Percentiles rank a stretch among this genome's conserved stretches.
phyloP scores from a whole-genome alignment of 2,329 filamentous ascomycete genomes.

The Fusarium avenaceum region DNA sequence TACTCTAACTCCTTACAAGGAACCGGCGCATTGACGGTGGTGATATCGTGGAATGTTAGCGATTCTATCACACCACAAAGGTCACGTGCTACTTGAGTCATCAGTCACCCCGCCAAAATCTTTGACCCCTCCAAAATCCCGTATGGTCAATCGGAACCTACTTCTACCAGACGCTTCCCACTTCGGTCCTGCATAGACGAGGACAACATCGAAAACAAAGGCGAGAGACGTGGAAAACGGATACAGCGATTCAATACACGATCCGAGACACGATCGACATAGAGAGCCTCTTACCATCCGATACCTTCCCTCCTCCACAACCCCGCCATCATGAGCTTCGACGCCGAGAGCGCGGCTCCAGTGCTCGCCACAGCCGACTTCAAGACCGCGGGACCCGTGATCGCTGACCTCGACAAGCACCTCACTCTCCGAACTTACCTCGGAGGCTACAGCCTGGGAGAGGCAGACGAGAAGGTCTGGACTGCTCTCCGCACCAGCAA shows the following conservation, averaged over 20 bases:
- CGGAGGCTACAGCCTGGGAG: constrained; percentile 81
- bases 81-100: constrained; percentile 46
- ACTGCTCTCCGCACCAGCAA: constrained; percentile 85
- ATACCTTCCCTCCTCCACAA: constrained; percentile 2
- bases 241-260: constrained; percentile 1
- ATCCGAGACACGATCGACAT: neutral
- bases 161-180: constrained; percentile 28
- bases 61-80: constrained; percentile 1
- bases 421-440: constrained; percentile 89
- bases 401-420: constrained; percentile 86
- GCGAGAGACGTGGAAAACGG: constrained; percentile 5
- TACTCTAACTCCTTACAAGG: constrained; percentile 1
- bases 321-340: constrained; percentile 47
- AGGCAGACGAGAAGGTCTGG: constrained; percentile 87
- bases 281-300: neutral
- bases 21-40: constrained; percentile 9
- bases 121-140: constrained; percentile 46
- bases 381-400: constrained; percentile 81
- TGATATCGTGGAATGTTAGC: constrained; percentile 15
- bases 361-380: constrained; percentile 67
- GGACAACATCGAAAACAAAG: neutral
- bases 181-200: constrained; percentile 22
- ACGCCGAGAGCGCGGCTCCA: constrained; percentile 46
- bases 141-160: constrained; percentile 40
- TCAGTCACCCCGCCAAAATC: constrained; percentile 47